These are phyloP conservation scores for Breynia disticha DNA, from an alignment of 441 rosid genomes.

Conservation along the genomic window DNA sequence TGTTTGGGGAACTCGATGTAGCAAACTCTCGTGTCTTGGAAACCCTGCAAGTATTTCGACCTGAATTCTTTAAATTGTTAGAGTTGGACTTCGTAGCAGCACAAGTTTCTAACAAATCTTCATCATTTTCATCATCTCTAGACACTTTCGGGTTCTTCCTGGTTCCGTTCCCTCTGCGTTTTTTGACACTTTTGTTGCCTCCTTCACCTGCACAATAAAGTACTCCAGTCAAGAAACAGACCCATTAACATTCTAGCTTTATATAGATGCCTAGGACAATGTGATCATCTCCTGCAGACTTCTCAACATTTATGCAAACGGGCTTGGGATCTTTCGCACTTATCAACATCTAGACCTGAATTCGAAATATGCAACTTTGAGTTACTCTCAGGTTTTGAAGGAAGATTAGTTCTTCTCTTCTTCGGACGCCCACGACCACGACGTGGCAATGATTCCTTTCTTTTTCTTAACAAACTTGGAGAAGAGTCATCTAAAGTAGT, in stretches of 20 bases:
- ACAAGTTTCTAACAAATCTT: not conserved
- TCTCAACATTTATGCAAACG: not conserved
- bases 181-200: not conserved
- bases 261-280: not conserved
- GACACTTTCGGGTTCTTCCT: not conserved
- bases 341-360: too few relatives aligned
- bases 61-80: not conserved
- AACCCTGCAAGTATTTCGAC: too few relatives aligned
- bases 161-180: not conserved
- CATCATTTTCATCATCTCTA: not conserved
- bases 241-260: too few relatives aligned
- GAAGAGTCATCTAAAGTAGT: not conserved
- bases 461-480: not conserved
- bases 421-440: not conserved
- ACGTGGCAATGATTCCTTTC: not conserved
- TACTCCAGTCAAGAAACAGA: not conserved
- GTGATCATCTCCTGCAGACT: not conserved
- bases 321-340: not conserved
- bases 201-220: not conserved
- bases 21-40: too few relatives aligned
- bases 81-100: not conserved
- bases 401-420: not conserved
- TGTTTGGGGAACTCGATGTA: too few relatives aligned
- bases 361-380: not conserved
- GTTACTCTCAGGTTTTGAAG: not conserved